Evolutionary conservation across 1,139 yeast genomes (phyloP), one percentile per base, ranked within the genome.

Genomic region (Scheffersomyces stambukii): DNA sequence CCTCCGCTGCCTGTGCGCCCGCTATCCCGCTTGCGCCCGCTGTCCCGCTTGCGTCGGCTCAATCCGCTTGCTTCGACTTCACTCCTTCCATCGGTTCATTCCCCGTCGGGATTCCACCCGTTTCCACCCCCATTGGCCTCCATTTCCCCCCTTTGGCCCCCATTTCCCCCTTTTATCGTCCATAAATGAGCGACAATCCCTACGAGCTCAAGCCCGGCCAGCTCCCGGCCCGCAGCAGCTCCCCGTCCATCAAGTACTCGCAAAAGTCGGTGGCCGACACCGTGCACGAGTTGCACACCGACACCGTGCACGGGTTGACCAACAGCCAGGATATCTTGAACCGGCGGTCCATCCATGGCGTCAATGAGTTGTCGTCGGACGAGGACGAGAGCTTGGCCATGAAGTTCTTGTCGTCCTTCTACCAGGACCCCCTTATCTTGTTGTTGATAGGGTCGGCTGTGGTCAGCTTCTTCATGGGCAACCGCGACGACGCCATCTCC

Each of bases 401-500:
- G 60, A 82, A 83, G 52, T 91, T 91, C 46, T 32, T 86, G 14
- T 68, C 81, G 32, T 85, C 80, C 31, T 89, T 91, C 50, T 80
- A 83, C 46, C 91, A 82, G 44, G 95, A 89, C 57, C 96, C 96
- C 11, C 67, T 91, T 57, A 89, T 91, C 40, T 62, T 91, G 45
- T 62, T 91, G 33, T 68, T 91, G 46, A 83, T 88, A 25, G 96
- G 93, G 0, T 85, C 96, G 1, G 96, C 97, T 0, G 70, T 71
- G 4, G 68, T 91, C 20, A 80, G 93, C 41, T 81, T 91, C 43
- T 58, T 84, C 51, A 84, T 91, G 93, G 95, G 95, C 14, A 91
- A 91, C 56, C 76, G 78, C 21, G 96, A 89, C 52, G 98, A 91
- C 54, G 95, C 97, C 3, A 63, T 91, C 15, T 80, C 93, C 38